phyloP scores from a whole-genome alignment of 768 basidiomycete species.

The Boletellus emodensis region DNA sequence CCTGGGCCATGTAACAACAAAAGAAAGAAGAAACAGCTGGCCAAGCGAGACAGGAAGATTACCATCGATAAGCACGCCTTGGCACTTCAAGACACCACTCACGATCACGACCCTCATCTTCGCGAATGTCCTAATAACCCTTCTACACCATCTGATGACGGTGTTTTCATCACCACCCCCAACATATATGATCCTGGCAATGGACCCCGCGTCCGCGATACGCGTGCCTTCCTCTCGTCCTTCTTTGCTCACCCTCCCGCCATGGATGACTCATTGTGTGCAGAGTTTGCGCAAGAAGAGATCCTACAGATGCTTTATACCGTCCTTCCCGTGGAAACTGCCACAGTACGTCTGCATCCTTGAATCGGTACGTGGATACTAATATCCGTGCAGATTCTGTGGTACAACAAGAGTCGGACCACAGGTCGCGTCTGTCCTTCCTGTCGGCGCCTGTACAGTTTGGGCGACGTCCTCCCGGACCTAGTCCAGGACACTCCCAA shows the following conservation, averaged over 20 bases:
- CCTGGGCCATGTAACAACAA: conserved; percentile 58
- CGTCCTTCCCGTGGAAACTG: conserved; percentile 66
- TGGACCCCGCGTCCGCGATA: conserved; percentile 69
- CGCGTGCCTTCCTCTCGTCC: conserved; percentile 60
- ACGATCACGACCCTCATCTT: conserved; percentile 7
- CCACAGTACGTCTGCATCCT: conserved; percentile 46
- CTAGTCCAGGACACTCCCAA: conserved; percentile 31
- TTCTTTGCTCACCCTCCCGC: conserved; percentile 66
- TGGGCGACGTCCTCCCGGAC: conserved; percentile 63
- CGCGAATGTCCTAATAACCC: conserved; percentile 4
- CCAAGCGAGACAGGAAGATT: conserved; percentile 33
- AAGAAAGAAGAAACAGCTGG: conserved; percentile 38
- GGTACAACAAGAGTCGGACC: conserved; percentile 82
- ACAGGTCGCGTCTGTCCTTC: conserved; percentile 73
- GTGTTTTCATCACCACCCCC: conserved; percentile 39
- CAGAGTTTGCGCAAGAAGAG: conserved; percentile 74
- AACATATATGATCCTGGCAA: conserved; percentile 77
- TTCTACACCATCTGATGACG: conserved; percentile 5
- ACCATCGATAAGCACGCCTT: neutral
- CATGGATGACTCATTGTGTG: conserved; percentile 61
- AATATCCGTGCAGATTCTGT: conserved; percentile 50
- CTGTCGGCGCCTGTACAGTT: conserved; percentile 65
- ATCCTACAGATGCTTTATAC: conserved; percentile 69
- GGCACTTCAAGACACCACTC: neutral
- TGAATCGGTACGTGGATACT: neutral